phyloP scores from a whole-genome alignment of 768 basidiomycete genomes.

The Leucosporidium scottii region DNA sequence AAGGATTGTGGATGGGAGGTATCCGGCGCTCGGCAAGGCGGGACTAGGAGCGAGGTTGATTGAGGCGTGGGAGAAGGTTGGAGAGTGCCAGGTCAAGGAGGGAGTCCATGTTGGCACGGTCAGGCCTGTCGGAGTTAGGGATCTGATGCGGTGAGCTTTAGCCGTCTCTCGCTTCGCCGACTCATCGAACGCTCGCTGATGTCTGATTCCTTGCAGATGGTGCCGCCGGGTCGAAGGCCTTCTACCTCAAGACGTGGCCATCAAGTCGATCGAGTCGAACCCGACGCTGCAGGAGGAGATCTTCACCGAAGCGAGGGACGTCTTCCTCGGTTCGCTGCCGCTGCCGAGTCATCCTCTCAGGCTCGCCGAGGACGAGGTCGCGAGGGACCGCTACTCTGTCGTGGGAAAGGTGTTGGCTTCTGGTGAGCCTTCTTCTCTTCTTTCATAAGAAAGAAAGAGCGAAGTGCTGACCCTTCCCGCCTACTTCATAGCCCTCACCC shows the following conservation, averaged over 20 bases:
- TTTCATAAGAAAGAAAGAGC: not conserved
- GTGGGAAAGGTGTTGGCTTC: constrained; percentile 21
- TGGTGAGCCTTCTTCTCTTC: constrained; percentile 44
- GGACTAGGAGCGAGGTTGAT: constrained; percentile 54
- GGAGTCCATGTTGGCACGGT: constrained; percentile 26
- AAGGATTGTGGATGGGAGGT: constrained; percentile 61
- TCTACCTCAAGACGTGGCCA: constrained; percentile 49
- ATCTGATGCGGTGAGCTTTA: constrained; percentile 25
- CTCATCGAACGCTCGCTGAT: not conserved
- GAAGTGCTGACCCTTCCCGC: not conserved
- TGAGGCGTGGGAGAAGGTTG: constrained; percentile 61
- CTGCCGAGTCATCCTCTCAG: constrained; percentile 49
- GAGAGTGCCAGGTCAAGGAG: constrained; percentile 42
- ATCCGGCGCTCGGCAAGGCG: constrained; percentile 51
- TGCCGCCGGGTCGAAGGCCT: constrained; percentile 63
- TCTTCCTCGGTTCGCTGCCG: constrained; percentile 58
- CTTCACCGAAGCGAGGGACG: constrained; percentile 77
- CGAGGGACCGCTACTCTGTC: constrained; percentile 22
- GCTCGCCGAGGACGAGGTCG: constrained; percentile 54
- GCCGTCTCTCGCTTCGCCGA: not conserved
- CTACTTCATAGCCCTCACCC: constrained; percentile 3
- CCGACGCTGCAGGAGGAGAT: constrained; percentile 76
- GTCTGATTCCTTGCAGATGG: constrained; percentile 57
- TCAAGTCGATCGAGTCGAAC: constrained; percentile 56
- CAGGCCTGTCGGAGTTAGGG: constrained; percentile 53